Conservation (phyloP, 352 stramenopile genomes). For the Pythium sukuiense region DNA sequence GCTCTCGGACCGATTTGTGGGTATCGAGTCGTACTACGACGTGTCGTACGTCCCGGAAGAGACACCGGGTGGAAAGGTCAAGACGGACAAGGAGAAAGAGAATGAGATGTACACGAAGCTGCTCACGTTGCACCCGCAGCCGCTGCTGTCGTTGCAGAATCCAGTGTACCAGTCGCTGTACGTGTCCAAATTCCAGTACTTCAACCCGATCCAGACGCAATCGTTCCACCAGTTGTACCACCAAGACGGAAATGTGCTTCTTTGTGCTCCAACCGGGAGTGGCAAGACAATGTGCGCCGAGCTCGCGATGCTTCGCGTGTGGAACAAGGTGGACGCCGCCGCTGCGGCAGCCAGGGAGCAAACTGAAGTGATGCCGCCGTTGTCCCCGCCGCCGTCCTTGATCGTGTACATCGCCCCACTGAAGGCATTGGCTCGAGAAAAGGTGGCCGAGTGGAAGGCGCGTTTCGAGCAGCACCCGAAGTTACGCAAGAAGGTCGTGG, state of each 20-base stretch:
- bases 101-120: constrained; percentile 86
- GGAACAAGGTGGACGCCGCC: constrained; percentile 47
- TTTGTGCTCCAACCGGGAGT: constrained; percentile 96
- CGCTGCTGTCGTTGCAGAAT: constrained; percentile 91
- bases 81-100: constrained; percentile 48
- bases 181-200: constrained; percentile 80
- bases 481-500: constrained; percentile 92
- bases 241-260: constrained; percentile 93
- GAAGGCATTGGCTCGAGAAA: constrained; percentile 95
- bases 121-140: constrained; percentile 94
- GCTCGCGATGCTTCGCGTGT: constrained; percentile 96
- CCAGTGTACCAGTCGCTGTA: constrained; percentile 92
- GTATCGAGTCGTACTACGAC: constrained; percentile 90
- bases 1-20: constrained; percentile 96
- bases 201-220: constrained; percentile 97
- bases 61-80: constrained; percentile 25
- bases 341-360: constrained; percentile 33
- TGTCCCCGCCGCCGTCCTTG: constrained; percentile 29
- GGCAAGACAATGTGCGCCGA: constrained; percentile 98
- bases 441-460: constrained; percentile 96
- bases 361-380: neutral
- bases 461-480: constrained; percentile 86
- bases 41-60: constrained; percentile 57
- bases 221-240: constrained; percentile 98
- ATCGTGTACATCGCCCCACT: constrained; percentile 99